A percentile compares a stretch with the other conserved stretches of the same genome.
Evolutionary conservation across 345 rosid species (phyloP).

Genomic region (Carallia pectinifolia): DNA sequence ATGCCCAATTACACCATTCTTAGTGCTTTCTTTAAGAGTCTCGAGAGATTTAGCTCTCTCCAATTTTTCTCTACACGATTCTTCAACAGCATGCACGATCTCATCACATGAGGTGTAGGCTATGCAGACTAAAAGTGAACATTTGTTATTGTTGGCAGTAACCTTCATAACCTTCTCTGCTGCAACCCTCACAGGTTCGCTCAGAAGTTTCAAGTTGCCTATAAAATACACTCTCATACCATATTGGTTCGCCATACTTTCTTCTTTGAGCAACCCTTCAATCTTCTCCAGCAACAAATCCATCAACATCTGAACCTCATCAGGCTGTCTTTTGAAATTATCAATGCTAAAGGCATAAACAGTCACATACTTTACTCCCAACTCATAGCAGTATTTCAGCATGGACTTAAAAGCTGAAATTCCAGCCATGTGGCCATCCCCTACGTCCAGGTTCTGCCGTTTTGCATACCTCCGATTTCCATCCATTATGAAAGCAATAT

Average conservation of each 20-base stretch:
- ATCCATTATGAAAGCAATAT: slow-evolving; percentile 73
- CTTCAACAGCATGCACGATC: slow-evolving; percentile 68
- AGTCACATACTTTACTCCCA: slow-evolving; percentile 61
- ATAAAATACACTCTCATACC: slow-evolving; percentile 49
- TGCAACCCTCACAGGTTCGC: slow-evolving; percentile 42
- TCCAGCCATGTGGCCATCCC: slow-evolving; percentile 65
- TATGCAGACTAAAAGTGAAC: slow-evolving; percentile 53
- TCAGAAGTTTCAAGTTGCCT: slow-evolving; percentile 52
- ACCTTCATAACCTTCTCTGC: slow-evolving; percentile 57
- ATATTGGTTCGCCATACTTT: slow-evolving; percentile 53
- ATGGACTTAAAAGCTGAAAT: slow-evolving; percentile 46
- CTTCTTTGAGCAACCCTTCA: slow-evolving; percentile 49
- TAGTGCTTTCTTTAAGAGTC: background rate
- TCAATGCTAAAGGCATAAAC: slow-evolving; percentile 75
- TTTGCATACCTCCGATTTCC: slow-evolving; percentile 53
- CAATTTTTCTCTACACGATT: slow-evolving; percentile 46
- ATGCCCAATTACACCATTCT: background rate
- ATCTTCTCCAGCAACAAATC: slow-evolving; percentile 77
- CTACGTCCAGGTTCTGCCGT: slow-evolving; percentile 38
- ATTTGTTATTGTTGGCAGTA: slow-evolving; percentile 42
- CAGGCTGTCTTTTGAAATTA: slow-evolving; percentile 67
- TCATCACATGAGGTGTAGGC: slow-evolving; percentile 65
- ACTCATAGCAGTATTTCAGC: slow-evolving; percentile 64
- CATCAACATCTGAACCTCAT: slow-evolving; percentile 67
- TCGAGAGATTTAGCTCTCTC: slow-evolving; percentile 13